A percentile compares a stretch with the other conserved stretches of the same genome.
phyloP scores from a whole-genome alignment of 106 monocot genomes.

The Dendrobium huoshanense region DNA sequence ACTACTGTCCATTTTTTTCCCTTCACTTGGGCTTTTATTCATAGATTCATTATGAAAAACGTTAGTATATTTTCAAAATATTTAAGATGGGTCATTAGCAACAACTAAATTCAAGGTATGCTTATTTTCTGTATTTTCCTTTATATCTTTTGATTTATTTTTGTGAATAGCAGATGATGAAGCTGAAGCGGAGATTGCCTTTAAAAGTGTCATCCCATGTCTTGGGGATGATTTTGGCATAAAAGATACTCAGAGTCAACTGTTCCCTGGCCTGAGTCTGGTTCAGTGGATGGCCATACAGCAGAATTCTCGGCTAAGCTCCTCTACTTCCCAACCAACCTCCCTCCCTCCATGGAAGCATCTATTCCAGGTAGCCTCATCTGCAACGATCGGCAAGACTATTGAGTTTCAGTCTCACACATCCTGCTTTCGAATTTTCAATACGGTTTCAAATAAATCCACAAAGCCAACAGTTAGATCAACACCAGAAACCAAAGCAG shows the following conservation, averaged over 20 bases:
- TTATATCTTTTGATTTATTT: background rate
- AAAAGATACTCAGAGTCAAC: conserved; percentile 46
- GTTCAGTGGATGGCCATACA: conserved; percentile 95
- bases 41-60: too few relatives aligned
- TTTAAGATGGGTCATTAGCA: too few relatives aligned
- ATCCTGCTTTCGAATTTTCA: conserved; percentile 29
- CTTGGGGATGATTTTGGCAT: conserved; percentile 55
- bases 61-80: too few relatives aligned
- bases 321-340: conserved; percentile 35
- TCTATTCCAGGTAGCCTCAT: conserved; percentile 24
- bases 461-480: conserved; percentile 27
- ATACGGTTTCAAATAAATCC: conserved; percentile 32
- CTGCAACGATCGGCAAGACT: conserved; percentile 38
- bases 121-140: background rate
- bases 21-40: too few relatives aligned
- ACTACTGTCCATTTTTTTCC: too few relatives aligned
- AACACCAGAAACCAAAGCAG: conserved; percentile 24
- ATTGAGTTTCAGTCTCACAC: conserved; percentile 52
- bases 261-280: conserved; percentile 65
- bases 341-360: conserved; percentile 34
- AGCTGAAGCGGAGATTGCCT: conserved; percentile 52
- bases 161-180: conserved; percentile 44
- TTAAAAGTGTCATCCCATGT: conserved; percentile 70
- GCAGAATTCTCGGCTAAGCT: conserved; percentile 39
- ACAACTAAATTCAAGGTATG: too few relatives aligned